phyloP scores from a whole-genome alignment of 2,329 filamentous ascomycete genomes.

The Cordyceps fumosorosea region DNA sequence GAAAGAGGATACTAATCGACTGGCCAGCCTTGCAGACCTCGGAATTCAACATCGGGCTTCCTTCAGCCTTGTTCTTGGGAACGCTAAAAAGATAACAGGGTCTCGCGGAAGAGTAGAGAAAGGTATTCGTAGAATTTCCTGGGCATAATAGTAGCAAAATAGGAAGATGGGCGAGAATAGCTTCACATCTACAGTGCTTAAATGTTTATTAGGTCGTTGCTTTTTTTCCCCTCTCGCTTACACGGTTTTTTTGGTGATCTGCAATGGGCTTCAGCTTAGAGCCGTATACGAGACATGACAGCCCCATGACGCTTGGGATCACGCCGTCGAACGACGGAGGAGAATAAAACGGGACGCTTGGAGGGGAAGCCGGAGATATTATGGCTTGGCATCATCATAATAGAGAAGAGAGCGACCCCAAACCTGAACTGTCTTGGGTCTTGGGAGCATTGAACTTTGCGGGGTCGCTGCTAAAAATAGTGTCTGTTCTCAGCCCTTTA shows the following conservation, averaged over 20 bases:
- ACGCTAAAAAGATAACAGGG: too few relatives aligned
- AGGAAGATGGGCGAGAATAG: too few relatives aligned
- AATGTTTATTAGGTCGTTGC: too few relatives aligned
- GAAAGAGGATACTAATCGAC: too few relatives aligned
- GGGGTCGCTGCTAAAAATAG: conserved; percentile 6
- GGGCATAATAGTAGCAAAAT: too few relatives aligned
- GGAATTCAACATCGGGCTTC: too few relatives aligned
- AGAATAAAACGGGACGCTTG: background rate
- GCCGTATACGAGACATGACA: background rate
- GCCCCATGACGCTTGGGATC: conserved; percentile 2
- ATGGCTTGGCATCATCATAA: conserved; percentile 3
- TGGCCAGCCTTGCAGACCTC: too few relatives aligned
- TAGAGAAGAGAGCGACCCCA: background rate
- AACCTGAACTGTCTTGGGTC: background rate
- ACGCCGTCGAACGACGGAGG: background rate
- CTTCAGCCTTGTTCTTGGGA: too few relatives aligned
- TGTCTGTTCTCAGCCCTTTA: background rate
- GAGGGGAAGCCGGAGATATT: background rate
- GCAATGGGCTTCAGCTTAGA: background rate
- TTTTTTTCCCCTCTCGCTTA: background rate
- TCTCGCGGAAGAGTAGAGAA: too few relatives aligned
- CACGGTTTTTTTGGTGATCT: background rate
- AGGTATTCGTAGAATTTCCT: too few relatives aligned
- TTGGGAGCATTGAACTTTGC: background rate
- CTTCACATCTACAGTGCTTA: too few relatives aligned